Evolutionary conservation across 495 filamentous ascomycete species (phyloP), one percentile per base, ranked within the genome.

Genomic region (Barbatosphaeria neglecta): DNA sequence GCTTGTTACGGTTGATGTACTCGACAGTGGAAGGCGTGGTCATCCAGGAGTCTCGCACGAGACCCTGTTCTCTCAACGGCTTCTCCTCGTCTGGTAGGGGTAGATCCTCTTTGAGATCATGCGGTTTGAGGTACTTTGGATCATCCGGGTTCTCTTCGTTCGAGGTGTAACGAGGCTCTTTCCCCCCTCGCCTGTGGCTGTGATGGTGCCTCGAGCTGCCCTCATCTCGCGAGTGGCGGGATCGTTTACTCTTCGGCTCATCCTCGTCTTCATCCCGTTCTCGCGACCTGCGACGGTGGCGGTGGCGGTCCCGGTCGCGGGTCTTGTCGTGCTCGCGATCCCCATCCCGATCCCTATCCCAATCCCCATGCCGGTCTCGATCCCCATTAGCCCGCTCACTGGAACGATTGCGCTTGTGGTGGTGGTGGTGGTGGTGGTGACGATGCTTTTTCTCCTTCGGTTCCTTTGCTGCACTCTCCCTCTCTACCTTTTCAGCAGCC

Each of bases 21-120:
- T 95, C 88, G 45, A 96, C 72, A 42, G 78, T 79, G 6, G 83
- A 84, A 0, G 92, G 90, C 2, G 81, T 82, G 52, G 90, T 78
- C 93, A 98, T 98, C 92, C 92, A 98, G 4, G 84, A 77, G 65
- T 96, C 93, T 47, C 92, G 67, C 24, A 55, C 53, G 5, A 65
- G 49, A 0, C 40, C 44, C 18, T 54, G 41, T 24, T 60, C 57
- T 18, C 43, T 57, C 1, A 65, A 48, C 17, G 51, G 57, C 48
- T 50, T 53, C 41, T 76, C 69, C 22, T 71, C 68, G 41, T 71
- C 62, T 3, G 64, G 73, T 27, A 72, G 48, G 16, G 64, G 69
- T 4, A 72, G 50, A 44, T 73, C 67, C 47, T 67, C 63, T 42
- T 72, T 73, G 5, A 67, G 62, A 56, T 74, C 76, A 16, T 60